A percentile compares a stretch with the other conserved stretches of the same genome.
Conservation (phyloP, 768 basidiomycete species). For the Austroboletus eburneus region DNA sequence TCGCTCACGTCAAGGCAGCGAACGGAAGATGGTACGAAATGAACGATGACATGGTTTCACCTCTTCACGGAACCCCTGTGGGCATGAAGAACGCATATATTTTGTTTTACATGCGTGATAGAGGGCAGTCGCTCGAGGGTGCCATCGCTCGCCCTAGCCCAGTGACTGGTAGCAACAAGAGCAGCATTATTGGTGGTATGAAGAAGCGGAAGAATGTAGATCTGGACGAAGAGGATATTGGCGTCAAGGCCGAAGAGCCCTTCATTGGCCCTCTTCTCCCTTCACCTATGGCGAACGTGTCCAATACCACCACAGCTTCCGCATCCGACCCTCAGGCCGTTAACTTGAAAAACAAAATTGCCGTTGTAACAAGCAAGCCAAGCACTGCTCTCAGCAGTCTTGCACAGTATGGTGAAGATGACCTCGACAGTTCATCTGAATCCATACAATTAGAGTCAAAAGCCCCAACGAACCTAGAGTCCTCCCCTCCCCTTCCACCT, state of each 20-base stretch:
- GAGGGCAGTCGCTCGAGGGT: conserved; percentile 69
- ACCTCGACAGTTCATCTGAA: conserved; percentile 26
- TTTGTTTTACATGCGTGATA: conserved; percentile 84
- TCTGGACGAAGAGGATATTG: conserved; percentile 45
- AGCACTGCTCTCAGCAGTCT: conserved; percentile 37
- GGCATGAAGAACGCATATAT: conserved; percentile 83
- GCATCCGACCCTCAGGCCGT: conserved; percentile 50
- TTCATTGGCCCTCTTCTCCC: conserved; percentile 71
- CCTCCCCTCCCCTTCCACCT: conserved; percentile 30
- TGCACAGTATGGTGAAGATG: conserved; percentile 40
- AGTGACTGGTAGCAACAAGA: conserved; percentile 25
- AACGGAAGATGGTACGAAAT: conserved; percentile 83
- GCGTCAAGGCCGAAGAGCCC: conserved; percentile 43
- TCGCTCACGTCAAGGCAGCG: conserved; percentile 71
- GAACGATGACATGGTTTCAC: conserved; percentile 81
- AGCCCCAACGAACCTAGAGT: conserved; percentile 16
- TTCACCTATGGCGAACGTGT: conserved; percentile 32
- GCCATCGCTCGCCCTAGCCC: conserved; percentile 38
- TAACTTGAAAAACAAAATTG: conserved; percentile 51
- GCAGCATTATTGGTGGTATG: conserved; percentile 43
- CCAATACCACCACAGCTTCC: conserved; percentile 9
- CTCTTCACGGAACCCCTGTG: conserved; percentile 42
- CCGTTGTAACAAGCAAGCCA: conserved; percentile 30
- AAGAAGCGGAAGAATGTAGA: conserved; percentile 45
- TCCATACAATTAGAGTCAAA: conserved; percentile 16